These are phyloP conservation scores for Ambispora gerdemannii DNA, from an alignment of 192 early-diverging fungal species.

Conservation along the genomic window DNA sequence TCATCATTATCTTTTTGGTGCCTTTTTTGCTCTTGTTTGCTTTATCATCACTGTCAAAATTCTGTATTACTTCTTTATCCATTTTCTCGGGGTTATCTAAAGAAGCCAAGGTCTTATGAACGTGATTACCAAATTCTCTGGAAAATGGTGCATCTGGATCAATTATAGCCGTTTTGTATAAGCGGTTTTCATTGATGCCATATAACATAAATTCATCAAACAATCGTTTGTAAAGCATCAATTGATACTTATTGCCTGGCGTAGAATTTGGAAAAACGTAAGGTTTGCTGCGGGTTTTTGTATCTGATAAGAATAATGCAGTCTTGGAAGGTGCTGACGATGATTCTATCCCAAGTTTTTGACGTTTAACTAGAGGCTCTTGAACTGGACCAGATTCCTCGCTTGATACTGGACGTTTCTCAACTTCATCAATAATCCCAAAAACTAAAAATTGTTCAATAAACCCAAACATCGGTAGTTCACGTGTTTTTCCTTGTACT, in stretches of 20 bases:
- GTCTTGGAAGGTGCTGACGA: neutral
- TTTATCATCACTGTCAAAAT: neutral
- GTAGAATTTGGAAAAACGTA: neutral
- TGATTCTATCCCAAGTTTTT: neutral
- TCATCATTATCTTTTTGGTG: neutral
- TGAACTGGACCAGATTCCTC: neutral
- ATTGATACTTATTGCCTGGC: neutral
- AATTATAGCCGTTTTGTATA: neutral
- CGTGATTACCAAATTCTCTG: neutral
- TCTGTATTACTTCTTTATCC: neutral
- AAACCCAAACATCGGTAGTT: constrained; percentile 28
- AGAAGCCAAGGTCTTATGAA: neutral
- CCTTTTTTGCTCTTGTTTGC: neutral
- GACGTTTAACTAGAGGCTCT: neutral
- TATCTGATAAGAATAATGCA: constrained; percentile 9
- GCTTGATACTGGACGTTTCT: neutral
- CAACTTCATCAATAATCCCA: constrained; percentile 24
- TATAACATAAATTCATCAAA: constrained; percentile 17
- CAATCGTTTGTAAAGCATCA: constrained; percentile 28
- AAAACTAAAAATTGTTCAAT: constrained; percentile 7
- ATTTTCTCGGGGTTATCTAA: neutral
- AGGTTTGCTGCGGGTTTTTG: constrained; percentile 4
- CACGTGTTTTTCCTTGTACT: neutral
- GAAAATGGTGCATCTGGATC: constrained; percentile 21
- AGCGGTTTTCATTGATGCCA: neutral